Percentiles rank a stretch among this genome's conserved stretches.
These are phyloP conservation scores for Aegilops umbellulata DNA, from an alignment of 176 grass and related monocot genomes.

Conservation along the genomic window DNA sequence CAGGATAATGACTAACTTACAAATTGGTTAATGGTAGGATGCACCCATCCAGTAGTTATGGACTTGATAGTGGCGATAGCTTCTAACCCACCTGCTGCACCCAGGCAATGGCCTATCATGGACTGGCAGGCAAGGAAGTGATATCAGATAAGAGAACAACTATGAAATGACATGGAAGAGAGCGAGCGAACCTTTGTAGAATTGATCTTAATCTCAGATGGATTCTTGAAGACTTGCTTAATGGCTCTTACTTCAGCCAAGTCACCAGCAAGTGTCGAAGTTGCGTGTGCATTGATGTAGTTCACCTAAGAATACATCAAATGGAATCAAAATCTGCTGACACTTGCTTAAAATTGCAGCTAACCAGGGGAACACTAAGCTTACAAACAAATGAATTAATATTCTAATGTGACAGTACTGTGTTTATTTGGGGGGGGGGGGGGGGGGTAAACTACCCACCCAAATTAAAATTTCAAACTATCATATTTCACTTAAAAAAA, in stretches of 20 bases:
- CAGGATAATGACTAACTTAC: constrained; percentile 18
- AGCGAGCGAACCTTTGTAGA: constrained; percentile 57
- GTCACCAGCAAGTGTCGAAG: constrained; percentile 68
- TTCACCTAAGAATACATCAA: constrained; percentile 42
- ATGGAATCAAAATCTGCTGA: neutral
- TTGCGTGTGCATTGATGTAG: constrained; percentile 70
- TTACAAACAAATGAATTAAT: neutral
- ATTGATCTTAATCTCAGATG: constrained; percentile 61
- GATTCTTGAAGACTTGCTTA: constrained; percentile 52
- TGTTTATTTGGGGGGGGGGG: neutral
- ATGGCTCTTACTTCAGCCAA: constrained; percentile 61
- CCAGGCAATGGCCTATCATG: constrained; percentile 66
- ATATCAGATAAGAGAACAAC: neutral
- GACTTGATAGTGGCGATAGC: constrained; percentile 57
- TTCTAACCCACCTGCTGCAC: constrained; percentile 56
- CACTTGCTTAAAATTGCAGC: neutral
- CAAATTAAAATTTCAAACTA: neutral
- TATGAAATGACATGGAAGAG: neutral
- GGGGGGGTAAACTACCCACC: neutral
- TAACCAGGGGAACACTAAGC: neutral
- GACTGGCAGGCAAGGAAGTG: constrained; percentile 36
- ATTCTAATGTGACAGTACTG: neutral
- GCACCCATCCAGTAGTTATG: constrained; percentile 57
- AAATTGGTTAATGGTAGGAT: constrained; percentile 69
- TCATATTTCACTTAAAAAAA: neutral